These are phyloP conservation scores for Malania oleifera DNA, from an alignment of 164 flowering plant genomes.

Conservation along the genomic window DNA sequence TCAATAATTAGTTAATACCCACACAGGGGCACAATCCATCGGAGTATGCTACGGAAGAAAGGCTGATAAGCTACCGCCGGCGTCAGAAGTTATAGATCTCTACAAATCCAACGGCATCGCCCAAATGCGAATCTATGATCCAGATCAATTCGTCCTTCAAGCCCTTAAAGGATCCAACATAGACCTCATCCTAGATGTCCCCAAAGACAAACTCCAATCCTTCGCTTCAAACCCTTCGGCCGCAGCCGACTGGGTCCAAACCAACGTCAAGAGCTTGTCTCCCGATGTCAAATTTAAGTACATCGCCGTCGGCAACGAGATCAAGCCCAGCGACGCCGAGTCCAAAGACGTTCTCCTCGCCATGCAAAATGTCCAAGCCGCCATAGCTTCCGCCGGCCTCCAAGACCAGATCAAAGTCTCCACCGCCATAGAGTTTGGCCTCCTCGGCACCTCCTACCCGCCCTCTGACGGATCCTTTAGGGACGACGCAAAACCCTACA, in stretches of 20 bases:
- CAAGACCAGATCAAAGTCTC: too few species aligned
- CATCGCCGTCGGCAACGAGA: slow-evolving; percentile 7
- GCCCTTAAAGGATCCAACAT: background rate
- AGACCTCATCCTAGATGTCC: background rate
- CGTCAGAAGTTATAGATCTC: background rate
- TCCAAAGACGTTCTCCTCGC: background rate
- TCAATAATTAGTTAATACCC: too few species aligned
- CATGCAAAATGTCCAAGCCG: background rate
- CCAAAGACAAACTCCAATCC: background rate
- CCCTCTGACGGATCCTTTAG: background rate
- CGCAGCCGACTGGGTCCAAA: background rate
- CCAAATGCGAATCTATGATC: background rate
- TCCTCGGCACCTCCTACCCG: background rate
- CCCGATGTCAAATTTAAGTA: background rate
- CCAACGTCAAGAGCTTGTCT: background rate
- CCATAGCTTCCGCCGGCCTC: background rate
- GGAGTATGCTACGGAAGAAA: background rate
- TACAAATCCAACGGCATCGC: background rate
- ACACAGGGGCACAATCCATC: background rate
- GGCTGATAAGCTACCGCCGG: slow-evolving; percentile 1
- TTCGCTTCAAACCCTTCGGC: background rate
- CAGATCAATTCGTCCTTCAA: background rate
- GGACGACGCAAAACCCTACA: too few species aligned
- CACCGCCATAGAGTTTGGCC: background rate
- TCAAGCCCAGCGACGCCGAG: background rate